Evolutionary conservation across 805 yeast species (phyloP).

Genomic region (Ascoidea asiatica): DNA sequence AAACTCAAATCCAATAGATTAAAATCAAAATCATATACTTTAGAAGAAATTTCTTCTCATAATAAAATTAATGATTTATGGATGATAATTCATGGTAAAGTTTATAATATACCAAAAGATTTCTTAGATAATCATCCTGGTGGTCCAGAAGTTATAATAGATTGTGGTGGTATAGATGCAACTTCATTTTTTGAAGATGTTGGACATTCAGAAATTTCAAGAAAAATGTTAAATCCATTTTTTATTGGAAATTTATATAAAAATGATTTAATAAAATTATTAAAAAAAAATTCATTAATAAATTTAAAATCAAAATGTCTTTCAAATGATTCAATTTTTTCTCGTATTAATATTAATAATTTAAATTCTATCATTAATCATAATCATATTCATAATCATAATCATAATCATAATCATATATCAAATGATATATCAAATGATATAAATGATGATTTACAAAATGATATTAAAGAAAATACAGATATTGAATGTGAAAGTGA

Average conservation of each 20-base stretch:
- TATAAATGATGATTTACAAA: background rate
- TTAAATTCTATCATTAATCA: no score
- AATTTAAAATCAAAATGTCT: background rate
- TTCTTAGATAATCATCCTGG: conserved; percentile 28
- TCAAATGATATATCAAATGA: background rate
- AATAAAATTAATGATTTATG: conserved; percentile 66
- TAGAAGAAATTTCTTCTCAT: conserved; percentile 52
- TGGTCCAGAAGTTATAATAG: conserved; percentile 30
- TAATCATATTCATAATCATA: no score
- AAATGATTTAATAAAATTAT: background rate
- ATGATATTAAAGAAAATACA: background rate
- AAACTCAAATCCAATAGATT: conserved; percentile 6
- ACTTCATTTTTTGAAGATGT: conserved; percentile 50
- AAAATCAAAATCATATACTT: conserved; percentile 8
- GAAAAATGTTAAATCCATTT: conserved; percentile 22
- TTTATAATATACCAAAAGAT: conserved; percentile 49
- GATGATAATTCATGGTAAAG: conserved; percentile 73
- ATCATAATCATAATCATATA: no score
- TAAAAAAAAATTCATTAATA: no score
- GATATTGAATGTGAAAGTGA: background rate
- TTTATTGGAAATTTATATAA: conserved; percentile 4
- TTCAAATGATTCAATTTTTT: no score
- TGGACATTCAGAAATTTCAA: conserved; percentile 56
- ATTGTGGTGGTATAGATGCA: conserved; percentile 47
- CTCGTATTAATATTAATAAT: no score